phyloP scores from a whole-genome alignment of 371 early-diverging fungal species.

The Mortierella sp. region DNA sequence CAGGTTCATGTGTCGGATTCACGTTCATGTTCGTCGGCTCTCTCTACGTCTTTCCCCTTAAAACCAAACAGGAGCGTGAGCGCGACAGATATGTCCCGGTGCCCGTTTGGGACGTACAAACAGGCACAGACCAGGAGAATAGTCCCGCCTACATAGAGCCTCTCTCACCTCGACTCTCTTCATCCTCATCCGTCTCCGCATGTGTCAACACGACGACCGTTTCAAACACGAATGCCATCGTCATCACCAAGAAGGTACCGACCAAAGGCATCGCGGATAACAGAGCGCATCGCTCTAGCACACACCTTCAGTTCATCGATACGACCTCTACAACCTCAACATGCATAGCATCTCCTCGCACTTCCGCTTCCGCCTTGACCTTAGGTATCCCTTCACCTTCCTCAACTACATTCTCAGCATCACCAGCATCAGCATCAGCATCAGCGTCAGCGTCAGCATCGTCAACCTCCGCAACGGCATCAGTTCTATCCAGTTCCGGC shows the following conservation, averaged over 20 bases:
- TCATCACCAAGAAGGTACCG: constrained; percentile 5
- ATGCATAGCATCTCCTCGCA: constrained; percentile 5
- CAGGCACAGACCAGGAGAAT: background rate
- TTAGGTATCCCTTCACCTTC: background rate
- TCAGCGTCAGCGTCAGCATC: constrained; percentile 10
- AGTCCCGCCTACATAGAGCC: constrained; percentile 6
- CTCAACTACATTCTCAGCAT: constrained; percentile 1
- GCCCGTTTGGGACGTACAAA: background rate
- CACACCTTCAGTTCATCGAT: constrained; percentile 26
- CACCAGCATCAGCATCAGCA: background rate
- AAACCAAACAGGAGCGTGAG: constrained; percentile 16
- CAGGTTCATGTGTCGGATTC: constrained; percentile 36
- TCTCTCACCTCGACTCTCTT: constrained; percentile 14
- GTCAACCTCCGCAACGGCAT: background rate
- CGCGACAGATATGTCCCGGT: constrained; percentile 14
- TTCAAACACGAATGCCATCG: background rate
- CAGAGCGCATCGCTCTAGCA: constrained; percentile 28
- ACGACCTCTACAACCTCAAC: background rate
- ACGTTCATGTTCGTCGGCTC: constrained; percentile 43
- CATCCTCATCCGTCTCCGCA: constrained; percentile 17
- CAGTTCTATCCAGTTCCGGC: background rate
- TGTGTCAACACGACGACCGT: background rate
- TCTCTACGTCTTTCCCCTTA: constrained; percentile 31
- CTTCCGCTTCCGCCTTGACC: background rate
- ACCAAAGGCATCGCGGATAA: constrained; percentile 14